Evolutionary conservation across 805 yeast species (phyloP), one percentile per base, ranked within the genome.

Genomic region (Tanozyma kutaoensis): DNA sequence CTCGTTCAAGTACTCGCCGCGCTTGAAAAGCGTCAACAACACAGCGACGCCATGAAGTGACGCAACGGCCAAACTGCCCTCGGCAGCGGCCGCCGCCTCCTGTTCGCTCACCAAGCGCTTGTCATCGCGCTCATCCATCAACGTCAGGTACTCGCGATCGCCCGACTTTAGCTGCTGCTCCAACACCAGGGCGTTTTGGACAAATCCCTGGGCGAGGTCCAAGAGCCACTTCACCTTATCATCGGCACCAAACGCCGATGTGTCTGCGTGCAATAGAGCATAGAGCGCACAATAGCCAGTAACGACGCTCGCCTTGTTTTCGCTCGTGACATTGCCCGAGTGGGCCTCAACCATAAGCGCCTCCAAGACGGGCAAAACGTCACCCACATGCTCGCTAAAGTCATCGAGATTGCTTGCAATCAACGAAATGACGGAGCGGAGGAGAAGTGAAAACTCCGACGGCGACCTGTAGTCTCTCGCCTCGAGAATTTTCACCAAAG

Each of bases 381-480:
- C 63, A 3, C 47, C 36, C 5, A 48, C 49, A 25, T 55, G 45
- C 12, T 39, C 48, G 15, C 69, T 62, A 31, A 65, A 63, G 29
- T 67, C 73, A 28, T 69, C 74, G 8, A 64, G 50, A 35, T 67
- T 67, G 26, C 69, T 58, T n/a, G 56, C 55, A 13, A 59, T 46
- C 29, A 67, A 52, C 1, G 66, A 63, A 17, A 58, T 46, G 11
- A 54, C 31, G 9, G 65, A 53, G 31, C 69, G 38, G 37, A 31
- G 56, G 23, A 68, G 45, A 16, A 59, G 46, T 21, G 59, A 40
- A 26, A 57, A 58, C 35, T 67, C 73, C 20, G 48, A 43, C 9
- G 48, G 42, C 2, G 63, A 47, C 25, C 62, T 36, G 39, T 45
- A 58, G 28, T 58, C 54, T 4, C 45, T 42, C 6, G 30, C 34